Evolutionary conservation across 768 basidiomycete genomes (phyloP), one percentile per base, ranked within the genome.

Genomic region (Lactarius akahatsu): DNA sequence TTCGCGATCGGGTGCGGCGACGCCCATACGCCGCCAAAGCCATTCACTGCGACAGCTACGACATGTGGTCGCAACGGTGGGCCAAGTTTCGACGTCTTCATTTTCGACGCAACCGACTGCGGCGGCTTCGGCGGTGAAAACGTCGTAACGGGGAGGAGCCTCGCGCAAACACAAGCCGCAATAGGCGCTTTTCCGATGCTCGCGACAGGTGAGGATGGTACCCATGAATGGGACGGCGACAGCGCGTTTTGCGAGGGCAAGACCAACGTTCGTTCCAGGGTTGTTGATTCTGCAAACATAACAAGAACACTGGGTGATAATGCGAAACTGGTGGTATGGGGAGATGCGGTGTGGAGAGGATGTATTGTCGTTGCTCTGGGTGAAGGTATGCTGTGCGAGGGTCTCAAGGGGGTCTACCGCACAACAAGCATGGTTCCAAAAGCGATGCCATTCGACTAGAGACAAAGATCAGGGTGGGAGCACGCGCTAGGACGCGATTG

Each of bases 141-240:
- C 40, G 45, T 70, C 68, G 62, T 84, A 82, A 36, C 77, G 77
- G 0, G 78, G 72, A 5, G 86, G 83, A 0, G 83, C 80, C 66
- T 89, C 86, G n/a, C 85, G 82, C 15, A 91, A 80, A 73, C 90
- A 92, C 10, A 89, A 71, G 0, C 87, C 86, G 68, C 89, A 91
- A 70, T 85, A 90, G 1, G 81, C 77, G 3, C 80, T 81, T 66
- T 83, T 82, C 67, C 85, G 82, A 72, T 92, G 90, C 2, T 88
- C 87, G 55, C 83, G 79, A 73, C 90, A 90, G 32, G 87, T 76
- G 32, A 78, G 69, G 71, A 89, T 76, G 47, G 75, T 69, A 3
- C 82, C 83, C 2, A 89, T 71, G 23, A 76, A 77, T 0, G 80
- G 78, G 9, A 81, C 81, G 59, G 70, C 59, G 40, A 81, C 70